A percentile compares a stretch with the other conserved stretches of the same genome.
Evolutionary conservation across 2,329 filamentous ascomycete genomes (phyloP).

Genomic region (Akanthomyces muscarius): DNA sequence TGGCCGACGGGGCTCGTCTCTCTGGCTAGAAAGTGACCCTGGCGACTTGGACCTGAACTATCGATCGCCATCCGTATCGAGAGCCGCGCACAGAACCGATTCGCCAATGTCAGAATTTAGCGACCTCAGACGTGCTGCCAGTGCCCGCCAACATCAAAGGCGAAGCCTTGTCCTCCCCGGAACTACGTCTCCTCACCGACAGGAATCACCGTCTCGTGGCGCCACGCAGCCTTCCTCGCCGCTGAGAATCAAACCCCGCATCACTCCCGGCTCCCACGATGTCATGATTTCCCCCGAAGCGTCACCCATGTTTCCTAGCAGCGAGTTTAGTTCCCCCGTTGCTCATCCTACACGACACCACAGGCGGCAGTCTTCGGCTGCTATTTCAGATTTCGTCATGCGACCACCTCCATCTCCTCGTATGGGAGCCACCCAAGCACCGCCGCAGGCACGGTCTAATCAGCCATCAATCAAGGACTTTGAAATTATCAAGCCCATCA

Average conservation of each 20-base stretch:
- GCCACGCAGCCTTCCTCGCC: constrained; percentile 78
- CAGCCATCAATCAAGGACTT: constrained; percentile 98
- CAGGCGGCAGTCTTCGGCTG: constrained; percentile 85
- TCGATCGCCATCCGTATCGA: constrained; percentile 72
- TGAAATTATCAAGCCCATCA: constrained; percentile 98
- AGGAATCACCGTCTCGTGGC: constrained; percentile 80
- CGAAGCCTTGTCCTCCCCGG: constrained; percentile 80
- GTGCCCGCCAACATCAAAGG: constrained; percentile 77
- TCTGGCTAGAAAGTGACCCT: constrained; percentile 78
- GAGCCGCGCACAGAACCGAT: constrained; percentile 67
- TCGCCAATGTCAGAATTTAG: constrained; percentile 88
- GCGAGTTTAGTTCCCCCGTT: constrained; percentile 75
- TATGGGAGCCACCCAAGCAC: constrained; percentile 67
- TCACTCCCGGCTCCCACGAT: constrained; percentile 55
- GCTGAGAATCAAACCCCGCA: constrained; percentile 79
- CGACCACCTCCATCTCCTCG: constrained; percentile 78
- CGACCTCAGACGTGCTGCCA: constrained; percentile 68
- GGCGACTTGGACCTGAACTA: constrained; percentile 86
- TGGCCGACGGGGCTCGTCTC: constrained; percentile 66
- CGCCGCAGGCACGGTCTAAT: constrained; percentile 80
- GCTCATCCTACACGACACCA: constrained; percentile 63
- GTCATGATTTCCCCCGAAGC: constrained; percentile 77
- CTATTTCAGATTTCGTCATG: constrained; percentile 65
- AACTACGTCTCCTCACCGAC: constrained; percentile 73
- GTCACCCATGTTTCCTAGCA: constrained; percentile 79